Percentiles rank a stretch among this genome's conserved stretches.
phyloP scores from a whole-genome alignment of 345 rosid species.

The Corymbia maculata region DNA sequence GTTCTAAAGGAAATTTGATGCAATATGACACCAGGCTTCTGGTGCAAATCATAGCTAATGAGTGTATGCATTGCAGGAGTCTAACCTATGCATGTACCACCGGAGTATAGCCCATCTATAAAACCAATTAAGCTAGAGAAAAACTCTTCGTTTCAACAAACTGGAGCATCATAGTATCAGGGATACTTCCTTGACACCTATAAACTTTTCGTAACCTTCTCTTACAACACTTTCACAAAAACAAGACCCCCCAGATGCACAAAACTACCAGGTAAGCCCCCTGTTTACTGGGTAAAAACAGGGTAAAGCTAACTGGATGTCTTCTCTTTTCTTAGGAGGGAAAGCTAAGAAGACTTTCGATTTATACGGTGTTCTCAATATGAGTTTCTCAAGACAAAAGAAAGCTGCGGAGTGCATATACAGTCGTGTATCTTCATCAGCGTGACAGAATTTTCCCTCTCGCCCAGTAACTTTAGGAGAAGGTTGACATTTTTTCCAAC shows the following conservation, averaged over 20 bases:
- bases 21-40: not conserved
- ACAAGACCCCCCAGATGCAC: not conserved
- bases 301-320: not conserved
- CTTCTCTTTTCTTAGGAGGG: not conserved
- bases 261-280: not conserved
- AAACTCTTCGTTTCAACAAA: not conserved
- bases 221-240: not conserved
- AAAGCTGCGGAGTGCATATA: not conserved
- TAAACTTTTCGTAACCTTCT: not conserved
- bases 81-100: not conserved
- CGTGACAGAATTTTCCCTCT: not conserved
- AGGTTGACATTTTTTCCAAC: not conserved
- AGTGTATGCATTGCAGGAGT: not conserved
- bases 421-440: not conserved
- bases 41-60: not conserved
- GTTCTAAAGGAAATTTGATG: not conserved
- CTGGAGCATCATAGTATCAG: not conserved
- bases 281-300: not conserved
- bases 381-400: not conserved
- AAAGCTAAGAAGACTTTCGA: not conserved
- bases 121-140: not conserved
- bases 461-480: not conserved
- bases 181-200: not conserved
- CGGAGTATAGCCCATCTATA: rapidly evolving
- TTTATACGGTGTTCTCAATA: not conserved